These are phyloP conservation scores for Penicillium lividum DNA, from an alignment of 495 filamentous ascomycete genomes.

Conservation along the genomic window DNA sequence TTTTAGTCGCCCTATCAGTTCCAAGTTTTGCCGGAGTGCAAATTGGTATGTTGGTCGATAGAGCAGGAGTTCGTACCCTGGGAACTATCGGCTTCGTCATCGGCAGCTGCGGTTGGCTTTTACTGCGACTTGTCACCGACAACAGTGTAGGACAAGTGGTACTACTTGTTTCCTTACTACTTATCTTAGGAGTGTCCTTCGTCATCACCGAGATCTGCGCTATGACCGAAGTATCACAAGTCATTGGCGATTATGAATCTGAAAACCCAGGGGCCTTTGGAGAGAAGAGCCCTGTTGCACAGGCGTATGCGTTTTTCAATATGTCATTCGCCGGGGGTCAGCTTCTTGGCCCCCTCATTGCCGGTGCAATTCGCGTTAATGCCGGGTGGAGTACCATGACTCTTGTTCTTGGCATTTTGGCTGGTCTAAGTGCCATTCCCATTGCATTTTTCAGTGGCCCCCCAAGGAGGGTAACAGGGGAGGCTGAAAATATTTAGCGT, in stretches of 20 bases:
- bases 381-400: slow-evolving; percentile 45
- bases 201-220: slow-evolving; percentile 37
- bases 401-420: slow-evolving; percentile 33
- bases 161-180: slow-evolving; percentile 36
- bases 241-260: slow-evolving; percentile 37
- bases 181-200: slow-evolving; percentile 33
- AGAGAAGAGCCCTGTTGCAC: slow-evolving; percentile 55
- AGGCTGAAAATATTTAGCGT: no score
- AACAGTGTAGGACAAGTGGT: slow-evolving; percentile 35
- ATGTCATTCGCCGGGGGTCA: slow-evolving; percentile 62
- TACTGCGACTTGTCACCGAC: slow-evolving; percentile 49
- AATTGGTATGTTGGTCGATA: slow-evolving; percentile 53
- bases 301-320: slow-evolving; percentile 63
- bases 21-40: slow-evolving; percentile 36
- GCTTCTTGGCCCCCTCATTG: slow-evolving; percentile 60
- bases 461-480: background rate
- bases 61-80: slow-evolving; percentile 50
- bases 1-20: slow-evolving; percentile 53
- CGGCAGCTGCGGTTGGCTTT: slow-evolving; percentile 48
- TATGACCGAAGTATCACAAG: slow-evolving; percentile 38
- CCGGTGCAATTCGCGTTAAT: slow-evolving; percentile 35
- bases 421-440: slow-evolving; percentile 27
- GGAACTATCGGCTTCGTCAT: slow-evolving; percentile 50
- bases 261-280: slow-evolving; percentile 49
- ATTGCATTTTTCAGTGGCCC: slow-evolving; percentile 12